These are phyloP conservation scores for Metschnikowia vanudenii DNA, from an alignment of 805 yeast species.

Conservation along the genomic window DNA sequence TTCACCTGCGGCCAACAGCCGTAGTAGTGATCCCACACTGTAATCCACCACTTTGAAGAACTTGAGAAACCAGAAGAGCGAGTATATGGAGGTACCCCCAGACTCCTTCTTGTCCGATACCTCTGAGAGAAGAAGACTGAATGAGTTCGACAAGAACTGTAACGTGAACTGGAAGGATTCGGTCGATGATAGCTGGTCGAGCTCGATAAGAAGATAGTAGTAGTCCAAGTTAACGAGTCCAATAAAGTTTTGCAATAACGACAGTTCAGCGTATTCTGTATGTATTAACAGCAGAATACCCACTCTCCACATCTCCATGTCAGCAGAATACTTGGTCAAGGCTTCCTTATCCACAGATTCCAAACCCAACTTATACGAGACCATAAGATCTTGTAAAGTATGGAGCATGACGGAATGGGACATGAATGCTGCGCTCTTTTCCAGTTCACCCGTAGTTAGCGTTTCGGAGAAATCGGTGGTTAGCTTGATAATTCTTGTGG, in stretches of 20 bases:
- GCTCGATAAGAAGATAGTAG: constrained; percentile 39
- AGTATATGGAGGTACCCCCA: constrained; percentile 20
- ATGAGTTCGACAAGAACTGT: constrained; percentile 41
- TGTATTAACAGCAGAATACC: constrained; percentile 29
- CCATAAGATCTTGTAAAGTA: constrained; percentile 27
- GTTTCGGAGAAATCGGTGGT: constrained; percentile 17
- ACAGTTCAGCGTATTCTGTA: constrained; percentile 25
- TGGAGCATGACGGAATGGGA: constrained; percentile 26
- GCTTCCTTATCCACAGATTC: constrained; percentile 5
- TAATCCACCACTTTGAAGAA: constrained; percentile 37
- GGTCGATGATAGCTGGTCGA: constrained; percentile 39
- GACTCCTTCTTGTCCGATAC: constrained; percentile 16
- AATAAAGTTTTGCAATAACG: constrained; percentile 32
- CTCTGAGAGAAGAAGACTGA: constrained; percentile 31
- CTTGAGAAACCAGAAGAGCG: constrained; percentile 35
- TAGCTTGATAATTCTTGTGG: constrained; percentile 21
- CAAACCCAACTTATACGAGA: constrained; percentile 19
- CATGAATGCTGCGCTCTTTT: constrained; percentile 20
- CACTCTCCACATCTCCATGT: constrained; percentile 40
- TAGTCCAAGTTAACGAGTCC: constrained; percentile 37
- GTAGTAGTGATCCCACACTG: constrained; percentile 25
- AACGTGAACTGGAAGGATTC: constrained; percentile 42
- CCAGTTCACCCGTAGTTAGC: constrained; percentile 25
- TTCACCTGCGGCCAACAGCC: constrained; percentile 16
- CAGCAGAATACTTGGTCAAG: constrained; percentile 25